Conservation (phyloP, 73 alveolate species). For the Blepharisma stoltei region DNA sequence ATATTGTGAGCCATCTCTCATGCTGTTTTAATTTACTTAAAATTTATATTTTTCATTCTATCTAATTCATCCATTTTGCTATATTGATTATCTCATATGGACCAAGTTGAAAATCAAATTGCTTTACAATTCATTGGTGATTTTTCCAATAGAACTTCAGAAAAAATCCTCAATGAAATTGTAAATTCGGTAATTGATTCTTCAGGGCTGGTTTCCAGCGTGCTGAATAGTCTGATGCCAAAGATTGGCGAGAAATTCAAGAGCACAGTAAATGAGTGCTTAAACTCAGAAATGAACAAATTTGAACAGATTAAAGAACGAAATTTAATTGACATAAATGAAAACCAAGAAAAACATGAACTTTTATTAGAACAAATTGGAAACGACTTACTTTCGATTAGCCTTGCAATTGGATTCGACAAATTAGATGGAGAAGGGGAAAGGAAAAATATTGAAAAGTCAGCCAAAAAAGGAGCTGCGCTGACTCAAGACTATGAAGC, state of each 20-base stretch:
- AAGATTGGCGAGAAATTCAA: slow-evolving; percentile 47
- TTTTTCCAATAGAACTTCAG: not conserved
- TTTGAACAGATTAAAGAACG: slow-evolving; percentile 76
- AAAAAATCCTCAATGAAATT: slow-evolving; percentile 56
- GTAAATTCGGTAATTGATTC: slow-evolving; percentile 84
- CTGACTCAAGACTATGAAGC: slow-evolving; percentile 86
- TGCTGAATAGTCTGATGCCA: slow-evolving; percentile 88
- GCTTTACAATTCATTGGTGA: too few species aligned
- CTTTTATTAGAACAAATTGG: slow-evolving; percentile 83
- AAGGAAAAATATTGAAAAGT: slow-evolving; percentile 86
- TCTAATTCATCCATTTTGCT: too few species aligned
- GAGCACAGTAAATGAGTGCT: slow-evolving; percentile 58
- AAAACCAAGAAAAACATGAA: slow-evolving; percentile 73
- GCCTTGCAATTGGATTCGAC: slow-evolving; percentile 77
- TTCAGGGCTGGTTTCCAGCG: slow-evolving; percentile 81
- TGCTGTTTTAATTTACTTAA: too few species aligned
- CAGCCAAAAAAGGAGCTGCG: slow-evolving; percentile 76
- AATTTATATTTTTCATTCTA: too few species aligned
- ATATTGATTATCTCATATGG: too few species aligned
- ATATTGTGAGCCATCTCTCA: too few species aligned
- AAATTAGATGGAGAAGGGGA: slow-evolving; percentile 86
- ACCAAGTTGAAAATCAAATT: too few species aligned
- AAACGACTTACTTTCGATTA: slow-evolving; percentile 81
- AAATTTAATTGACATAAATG: slow-evolving; percentile 84
- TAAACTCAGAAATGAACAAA: slow-evolving; percentile 55